A percentile compares a stretch with the other conserved stretches of the same genome.
These are phyloP conservation scores for Penicillium sp. DNA, from an alignment of 2,329 filamentous ascomycete species.

Conservation along the genomic window DNA sequence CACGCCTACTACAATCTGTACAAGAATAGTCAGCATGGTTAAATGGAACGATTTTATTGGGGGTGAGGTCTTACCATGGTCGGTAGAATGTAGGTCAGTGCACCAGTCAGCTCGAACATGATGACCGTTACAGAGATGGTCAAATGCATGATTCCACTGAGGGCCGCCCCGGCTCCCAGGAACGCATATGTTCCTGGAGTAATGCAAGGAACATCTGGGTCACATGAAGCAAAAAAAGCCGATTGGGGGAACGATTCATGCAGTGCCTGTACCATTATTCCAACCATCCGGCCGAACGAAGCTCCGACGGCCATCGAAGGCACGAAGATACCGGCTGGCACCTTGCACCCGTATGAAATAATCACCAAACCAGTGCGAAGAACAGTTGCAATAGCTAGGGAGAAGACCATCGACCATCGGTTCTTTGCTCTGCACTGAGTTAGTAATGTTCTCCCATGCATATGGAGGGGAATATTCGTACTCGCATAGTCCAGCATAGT, in stretches of 20 bases:
- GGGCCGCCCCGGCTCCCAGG: conserved; percentile 82
- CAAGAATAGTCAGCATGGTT: conserved; percentile 1
- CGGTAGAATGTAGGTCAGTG: conserved; percentile 91
- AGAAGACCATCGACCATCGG: conserved; percentile 74
- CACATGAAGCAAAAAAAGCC: conserved; percentile 82
- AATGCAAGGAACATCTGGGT: conserved; percentile 90
- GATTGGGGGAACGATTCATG: conserved; percentile 80
- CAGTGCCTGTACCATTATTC: conserved; percentile 86
- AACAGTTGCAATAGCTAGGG: conserved; percentile 74
- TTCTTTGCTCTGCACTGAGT: conserved; percentile 53
- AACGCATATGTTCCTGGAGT: conserved; percentile 97
- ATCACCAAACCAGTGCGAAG: conserved; percentile 83
- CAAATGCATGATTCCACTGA: conserved; percentile 97
- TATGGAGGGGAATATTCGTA: conserved; percentile 28
- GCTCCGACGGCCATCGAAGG: conserved; percentile 97
- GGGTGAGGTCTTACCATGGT: conserved; percentile 66
- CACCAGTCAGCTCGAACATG: conserved; percentile 99
- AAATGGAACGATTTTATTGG: too few species aligned
- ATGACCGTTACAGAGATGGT: conserved; percentile 97
- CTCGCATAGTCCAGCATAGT: conserved; percentile 88
- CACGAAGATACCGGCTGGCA: conserved; percentile 95
- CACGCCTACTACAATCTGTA: conserved; percentile 83
- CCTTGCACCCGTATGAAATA: conserved; percentile 95
- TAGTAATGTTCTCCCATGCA: neutral
- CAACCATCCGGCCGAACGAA: conserved; percentile 88